These are phyloP conservation scores for Botryotinia narcissicola DNA, from an alignment of 2,329 filamentous ascomycete genomes.

Conservation along the genomic window DNA sequence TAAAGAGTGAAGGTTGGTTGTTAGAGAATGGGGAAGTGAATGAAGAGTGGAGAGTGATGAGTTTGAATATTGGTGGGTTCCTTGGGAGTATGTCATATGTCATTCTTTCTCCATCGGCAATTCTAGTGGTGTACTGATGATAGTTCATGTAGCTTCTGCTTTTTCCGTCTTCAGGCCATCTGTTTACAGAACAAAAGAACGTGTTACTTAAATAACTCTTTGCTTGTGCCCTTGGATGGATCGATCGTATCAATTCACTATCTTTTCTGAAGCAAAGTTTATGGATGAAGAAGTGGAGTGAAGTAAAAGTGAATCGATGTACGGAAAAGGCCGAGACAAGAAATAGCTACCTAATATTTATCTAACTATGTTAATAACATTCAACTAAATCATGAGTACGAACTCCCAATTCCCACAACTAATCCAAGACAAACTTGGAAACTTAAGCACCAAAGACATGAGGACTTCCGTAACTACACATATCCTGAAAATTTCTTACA, in stretches of 20 bases:
- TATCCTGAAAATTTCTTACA: background rate
- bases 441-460: background rate
- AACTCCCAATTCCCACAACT: background rate
- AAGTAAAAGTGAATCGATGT: background rate
- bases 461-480: too few species aligned
- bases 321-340: background rate
- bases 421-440: background rate
- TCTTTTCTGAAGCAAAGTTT: background rate
- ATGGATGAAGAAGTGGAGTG: background rate
- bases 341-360: background rate
- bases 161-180: background rate
- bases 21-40: background rate
- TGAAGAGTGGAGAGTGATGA: background rate
- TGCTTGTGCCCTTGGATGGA: background rate
- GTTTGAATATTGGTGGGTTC: background rate
- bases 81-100: background rate
- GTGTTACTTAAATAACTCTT: background rate
- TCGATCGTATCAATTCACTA: background rate
- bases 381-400: background rate
- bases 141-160: background rate
- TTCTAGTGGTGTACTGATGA: too few species aligned
- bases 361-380: background rate
- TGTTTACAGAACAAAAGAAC: background rate
- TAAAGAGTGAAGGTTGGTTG: background rate
- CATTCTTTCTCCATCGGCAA: background rate